These are phyloP conservation scores for Penicillium goetzii DNA, from an alignment of 495 filamentous ascomycete species.

Conservation along the genomic window DNA sequence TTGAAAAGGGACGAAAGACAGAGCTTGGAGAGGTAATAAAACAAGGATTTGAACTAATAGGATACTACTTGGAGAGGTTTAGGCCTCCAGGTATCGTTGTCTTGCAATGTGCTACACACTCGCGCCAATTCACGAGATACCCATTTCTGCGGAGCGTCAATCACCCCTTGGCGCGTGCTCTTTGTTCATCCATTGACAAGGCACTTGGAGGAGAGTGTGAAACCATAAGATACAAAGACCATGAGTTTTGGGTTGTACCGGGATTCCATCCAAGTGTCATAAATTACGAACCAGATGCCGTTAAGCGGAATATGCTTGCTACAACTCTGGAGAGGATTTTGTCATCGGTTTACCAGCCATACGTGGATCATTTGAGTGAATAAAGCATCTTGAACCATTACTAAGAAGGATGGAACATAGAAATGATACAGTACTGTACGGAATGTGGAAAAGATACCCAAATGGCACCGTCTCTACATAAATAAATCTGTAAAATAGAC, in stretches of 20 bases:
- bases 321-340: constrained; percentile 11
- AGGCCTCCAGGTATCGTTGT: constrained; percentile 9
- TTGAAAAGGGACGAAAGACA: background rate
- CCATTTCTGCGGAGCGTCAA: background rate
- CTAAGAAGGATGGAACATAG: background rate
- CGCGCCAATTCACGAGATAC: background rate
- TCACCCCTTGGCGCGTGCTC: constrained; percentile 3
- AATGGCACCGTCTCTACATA: constrained; percentile 1
- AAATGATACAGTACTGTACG: constrained; percentile 12
- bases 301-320: constrained; percentile 10
- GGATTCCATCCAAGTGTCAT: constrained; percentile 10
- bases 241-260: constrained; percentile 3
- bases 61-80: constrained; percentile 8
- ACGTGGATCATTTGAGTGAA: constrained; percentile 4
- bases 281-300: constrained; percentile 4
- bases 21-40: background rate
- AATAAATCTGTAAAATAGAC: constrained; percentile 1
- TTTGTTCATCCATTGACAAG: constrained; percentile 7
- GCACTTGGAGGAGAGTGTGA: constrained; percentile 6
- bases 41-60: constrained; percentile 6
- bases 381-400: constrained; percentile 2
- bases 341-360: constrained; percentile 11
- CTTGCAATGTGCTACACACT: constrained; percentile 1
- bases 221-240: constrained; percentile 1
- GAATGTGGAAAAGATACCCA: constrained; percentile 3